Evolutionary conservation across 208 protist genomes (phyloP), one percentile per base, ranked within the genome.

Genomic region (Trichomonas gallinae): DNA sequence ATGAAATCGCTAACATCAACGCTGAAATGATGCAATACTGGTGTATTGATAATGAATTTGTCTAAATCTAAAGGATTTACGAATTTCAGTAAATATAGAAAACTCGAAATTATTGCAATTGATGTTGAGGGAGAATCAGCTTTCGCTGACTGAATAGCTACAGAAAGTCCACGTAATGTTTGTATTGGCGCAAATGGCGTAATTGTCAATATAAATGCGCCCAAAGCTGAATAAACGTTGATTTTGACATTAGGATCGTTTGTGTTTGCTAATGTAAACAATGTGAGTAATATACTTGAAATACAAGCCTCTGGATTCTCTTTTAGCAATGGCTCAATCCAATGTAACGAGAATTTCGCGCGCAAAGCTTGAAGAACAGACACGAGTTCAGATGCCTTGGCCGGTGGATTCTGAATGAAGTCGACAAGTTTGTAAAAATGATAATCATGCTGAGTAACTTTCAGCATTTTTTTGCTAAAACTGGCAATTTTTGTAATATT

Each of bases 1-100:
- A 93, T 93, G 31, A 93, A 93, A 48, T 51, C 44, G 46, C 87
- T 93, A 34, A 93, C 87, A 93, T 93, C 87, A 51, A 93, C 87
- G n/a, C 87, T 38, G n/a, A 93, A 93, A 15, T 93, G 87, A 48
- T 48, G 87, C 13, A 51, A 10, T 58, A 93, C 44, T 42, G 44
- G 87, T 31, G 87, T 51, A 10, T 51, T 93, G 3, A 44, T 51
- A 0, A 93, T 51, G n/a, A 93, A 93, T 10, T 93, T 51, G 6
- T 93, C 87, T n/a, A 93, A 51, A 58, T 93, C 87, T 9, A 44
- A 93, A 15, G 87, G 87, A 34, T 42, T 48, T 10, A 93, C 44
- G 6, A 9, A 51, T 48, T 48, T 23, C n/a, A 42, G n/a, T 34
- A 93, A 36, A 51, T 93, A 51, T 34, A 93, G 40, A 93, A 93